Evolutionary conservation across 2,329 filamentous ascomycete genomes (phyloP), one percentile per base, ranked within the genome.

Genomic region (Pyricularia sp.): DNA sequence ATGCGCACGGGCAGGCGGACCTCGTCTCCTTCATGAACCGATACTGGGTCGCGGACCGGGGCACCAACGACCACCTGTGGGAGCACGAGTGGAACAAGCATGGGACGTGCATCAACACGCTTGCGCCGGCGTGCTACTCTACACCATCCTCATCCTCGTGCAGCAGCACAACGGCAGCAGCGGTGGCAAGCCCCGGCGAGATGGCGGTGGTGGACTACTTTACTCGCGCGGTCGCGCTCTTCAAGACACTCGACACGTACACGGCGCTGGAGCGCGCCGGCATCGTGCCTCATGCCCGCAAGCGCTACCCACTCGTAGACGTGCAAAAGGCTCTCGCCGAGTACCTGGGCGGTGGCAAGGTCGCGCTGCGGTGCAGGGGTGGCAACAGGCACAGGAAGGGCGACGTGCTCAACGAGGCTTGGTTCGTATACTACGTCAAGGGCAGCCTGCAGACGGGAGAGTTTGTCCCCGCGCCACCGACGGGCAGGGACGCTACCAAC

Each of bases 21-120:
- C 75, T 82, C 11, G 69, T 82, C 5, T 74, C 72, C 9, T 77
- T 75, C 69, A 82, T 82, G 80, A 75, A 81, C 72, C 75, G 80
- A 17, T 81, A 81, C 73, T 83, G 81, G 80, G 72, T 81, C 50
- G 64, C 31, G 30, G 68, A 78, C 68, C 58, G 78, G 68, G 79
- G 79, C 30, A 74, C 76, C 26, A 81, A 82, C 72, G 74, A 78
- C 36, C 76, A 79, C 68, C 76, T 92, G 73, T 92, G 90, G 90
- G 82, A 86, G 73, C 88, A 91, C 77, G 90, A 92, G 75, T 92
- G 88, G 85, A 82, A 84, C 76, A 91, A 90, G 77, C 89, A 92
- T 76, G 90, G 86, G 36, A 91, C 89, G 14, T 92, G 90, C 79
- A 87, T 92, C 74, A 88, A 86, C 75, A 92, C 90, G 0, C 84